A percentile compares a stretch with the other conserved stretches of the same genome.
Conservation (phyloP, 768 basidiomycete species). For the Glaciozyma martinii region DNA sequence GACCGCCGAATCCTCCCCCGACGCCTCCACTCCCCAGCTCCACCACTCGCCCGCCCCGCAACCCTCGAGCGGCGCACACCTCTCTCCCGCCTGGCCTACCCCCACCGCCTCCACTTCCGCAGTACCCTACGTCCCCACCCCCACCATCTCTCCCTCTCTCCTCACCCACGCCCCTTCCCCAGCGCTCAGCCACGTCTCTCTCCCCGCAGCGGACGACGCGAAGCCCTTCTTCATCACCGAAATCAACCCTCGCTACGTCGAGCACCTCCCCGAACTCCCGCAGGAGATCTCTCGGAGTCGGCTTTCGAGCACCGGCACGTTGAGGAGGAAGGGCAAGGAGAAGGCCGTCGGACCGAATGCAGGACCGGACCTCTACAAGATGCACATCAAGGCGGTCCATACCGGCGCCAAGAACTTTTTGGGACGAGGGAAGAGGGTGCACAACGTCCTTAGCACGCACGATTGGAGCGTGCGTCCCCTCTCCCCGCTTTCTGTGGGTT, state of each 20-base stretch:
- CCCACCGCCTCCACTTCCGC: not conserved
- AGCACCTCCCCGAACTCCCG: conserved; percentile 9
- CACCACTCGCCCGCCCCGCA: not conserved
- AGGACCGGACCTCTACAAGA: conserved; percentile 25
- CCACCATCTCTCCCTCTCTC: conserved; percentile 14
- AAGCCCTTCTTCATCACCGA: conserved; percentile 21
- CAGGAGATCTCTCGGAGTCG: conserved; percentile 16
- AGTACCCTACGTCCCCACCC: not conserved
- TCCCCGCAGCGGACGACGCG: not conserved
- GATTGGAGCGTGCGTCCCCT: conserved; percentile 11
- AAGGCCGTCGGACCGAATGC: not conserved
- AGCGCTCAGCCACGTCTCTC: not conserved
- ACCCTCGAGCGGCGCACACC: not conserved
- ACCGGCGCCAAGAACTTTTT: conserved; percentile 21
- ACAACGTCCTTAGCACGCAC: conserved; percentile 19
- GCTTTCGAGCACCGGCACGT: conserved; percentile 9
- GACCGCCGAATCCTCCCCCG: too few species aligned
- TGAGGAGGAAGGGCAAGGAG: conserved; percentile 26
- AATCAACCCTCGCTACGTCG: conserved; percentile 14
- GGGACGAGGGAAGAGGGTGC: conserved; percentile 23
- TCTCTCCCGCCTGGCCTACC: not conserved
- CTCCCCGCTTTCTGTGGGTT: not conserved
- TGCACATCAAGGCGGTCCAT: conserved; percentile 26
- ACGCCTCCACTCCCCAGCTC: not conserved
- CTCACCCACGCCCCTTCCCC: conserved; percentile 24